Percentiles rank a stretch among this genome's conserved stretches.
Evolutionary conservation across 1,284 basidiomycete species (phyloP).

Genomic region (Moniliella sp.): DNA sequence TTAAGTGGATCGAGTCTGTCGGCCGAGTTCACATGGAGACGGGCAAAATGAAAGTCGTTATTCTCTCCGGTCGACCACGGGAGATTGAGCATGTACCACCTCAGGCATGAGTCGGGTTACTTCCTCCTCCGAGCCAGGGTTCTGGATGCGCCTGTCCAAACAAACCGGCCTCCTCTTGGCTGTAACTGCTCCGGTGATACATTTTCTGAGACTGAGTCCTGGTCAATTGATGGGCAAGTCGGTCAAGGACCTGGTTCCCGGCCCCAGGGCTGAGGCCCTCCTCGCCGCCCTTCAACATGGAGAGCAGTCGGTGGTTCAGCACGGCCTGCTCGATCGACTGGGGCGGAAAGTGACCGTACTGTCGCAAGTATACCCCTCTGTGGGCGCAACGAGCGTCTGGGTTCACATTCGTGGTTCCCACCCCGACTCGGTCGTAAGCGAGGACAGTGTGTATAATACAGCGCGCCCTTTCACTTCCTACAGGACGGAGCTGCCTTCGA

Average conservation of each 20-base stretch:
- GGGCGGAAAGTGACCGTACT: slow-evolving; percentile 6
- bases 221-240: slow-evolving; percentile 12
- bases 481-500: slow-evolving; percentile 15
- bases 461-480: neutral
- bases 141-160: slow-evolving; percentile 25
- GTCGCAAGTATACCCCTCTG: slow-evolving; percentile 17
- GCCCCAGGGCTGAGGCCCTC: slow-evolving; percentile 14
- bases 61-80: slow-evolving; percentile 20
- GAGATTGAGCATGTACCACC: slow-evolving; percentile 21
- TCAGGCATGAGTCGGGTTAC: slow-evolving; percentile 14
- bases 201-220: slow-evolving; percentile 10
- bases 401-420: neutral
- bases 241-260: slow-evolving; percentile 12
- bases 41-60: slow-evolving; percentile 26
- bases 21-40: slow-evolving; percentile 27
- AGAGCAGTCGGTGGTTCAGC: slow-evolving; percentile 11
- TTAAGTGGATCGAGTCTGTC: slow-evolving; percentile 22
- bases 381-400: neutral
- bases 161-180: slow-evolving; percentile 18
- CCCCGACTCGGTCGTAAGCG: neutral
- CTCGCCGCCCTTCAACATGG: slow-evolving; percentile 11
- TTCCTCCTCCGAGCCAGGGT: slow-evolving; percentile 8
- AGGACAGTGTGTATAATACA: neutral
- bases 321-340: slow-evolving; percentile 11
- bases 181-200: slow-evolving; percentile 9